Conservation (phyloP, 345 rosid genomes). For the Raphanus sativus region DNA sequence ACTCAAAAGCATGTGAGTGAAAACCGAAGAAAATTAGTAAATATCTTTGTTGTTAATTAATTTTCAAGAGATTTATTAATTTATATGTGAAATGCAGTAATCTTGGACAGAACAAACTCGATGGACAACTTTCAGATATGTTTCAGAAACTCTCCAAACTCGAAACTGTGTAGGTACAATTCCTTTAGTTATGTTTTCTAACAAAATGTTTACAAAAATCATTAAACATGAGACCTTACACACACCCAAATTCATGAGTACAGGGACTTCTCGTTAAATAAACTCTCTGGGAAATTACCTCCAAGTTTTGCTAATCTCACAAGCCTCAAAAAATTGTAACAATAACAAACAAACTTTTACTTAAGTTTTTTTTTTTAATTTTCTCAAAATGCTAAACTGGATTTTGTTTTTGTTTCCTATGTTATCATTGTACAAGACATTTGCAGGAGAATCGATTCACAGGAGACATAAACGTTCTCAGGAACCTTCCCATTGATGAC, state of each 20-base stretch:
- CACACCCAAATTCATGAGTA: constrained; percentile 3
- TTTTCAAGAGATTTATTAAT: background rate
- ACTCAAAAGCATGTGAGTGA: constrained; percentile 63
- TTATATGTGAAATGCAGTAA: constrained; percentile 46
- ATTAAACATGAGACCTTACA: constrained; percentile 11
- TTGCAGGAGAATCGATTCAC: constrained; percentile 73
- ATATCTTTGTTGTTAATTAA: background rate
- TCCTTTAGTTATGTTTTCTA: constrained; percentile 19
- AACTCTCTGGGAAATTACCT: constrained; percentile 70
- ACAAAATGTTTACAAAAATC: background rate
- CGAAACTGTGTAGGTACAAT: constrained; percentile 61
- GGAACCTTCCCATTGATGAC: constrained; percentile 64
- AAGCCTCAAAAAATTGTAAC: constrained; percentile 64
- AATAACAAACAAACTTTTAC: background rate
- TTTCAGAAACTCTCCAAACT: constrained; percentile 73
- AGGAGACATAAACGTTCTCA: constrained; percentile 69
- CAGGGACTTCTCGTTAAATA: constrained; percentile 76
- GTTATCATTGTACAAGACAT: constrained; percentile 43
- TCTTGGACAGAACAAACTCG: constrained; percentile 66
- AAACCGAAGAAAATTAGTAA: background rate
- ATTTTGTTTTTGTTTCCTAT: background rate
- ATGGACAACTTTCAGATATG: constrained; percentile 79
- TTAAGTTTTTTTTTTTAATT: background rate
- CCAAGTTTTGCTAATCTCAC: constrained; percentile 62
- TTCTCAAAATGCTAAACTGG: background rate